Conservation (phyloP, 2,329 filamentous ascomycete species). For the Thelonectria discophora region DNA sequence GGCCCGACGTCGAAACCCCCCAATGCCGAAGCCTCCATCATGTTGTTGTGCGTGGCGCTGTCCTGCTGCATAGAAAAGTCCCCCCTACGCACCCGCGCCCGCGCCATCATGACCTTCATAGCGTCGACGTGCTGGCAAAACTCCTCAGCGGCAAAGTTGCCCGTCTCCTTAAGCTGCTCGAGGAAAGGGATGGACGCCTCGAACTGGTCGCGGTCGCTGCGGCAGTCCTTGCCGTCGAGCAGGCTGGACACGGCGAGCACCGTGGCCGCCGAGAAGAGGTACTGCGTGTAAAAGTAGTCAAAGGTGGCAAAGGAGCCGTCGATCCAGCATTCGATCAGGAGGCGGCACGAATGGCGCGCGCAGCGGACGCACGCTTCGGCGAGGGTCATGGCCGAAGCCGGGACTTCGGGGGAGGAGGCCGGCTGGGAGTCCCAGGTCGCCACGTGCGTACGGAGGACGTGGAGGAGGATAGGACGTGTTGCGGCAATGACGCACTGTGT, state of each 20-base stretch:
- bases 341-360: conserved; percentile 53
- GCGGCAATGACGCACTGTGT: conserved; percentile 46
- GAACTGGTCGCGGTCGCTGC: conserved; percentile 52
- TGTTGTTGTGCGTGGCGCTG: too few relatives aligned
- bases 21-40: conserved; percentile 24
- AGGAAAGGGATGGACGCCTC: conserved; percentile 51
- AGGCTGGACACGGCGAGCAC: conserved; percentile 56
- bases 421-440: conserved; percentile 38
- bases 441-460: conserved; percentile 45
- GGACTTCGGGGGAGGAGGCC: conserved; percentile 37
- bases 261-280: conserved; percentile 56
- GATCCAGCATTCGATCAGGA: conserved; percentile 56
- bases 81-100: conserved; percentile 28
- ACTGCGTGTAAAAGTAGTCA: conserved; percentile 57
- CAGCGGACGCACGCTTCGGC: conserved; percentile 56
- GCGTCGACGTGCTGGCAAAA: conserved; percentile 53
- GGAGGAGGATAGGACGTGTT: conserved; percentile 47
- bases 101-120: conserved; percentile 43
- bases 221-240: conserved; percentile 42
- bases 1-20: conserved; percentile 30
- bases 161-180: conserved; percentile 49
- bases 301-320: conserved; percentile 57
- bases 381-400: conserved; percentile 48
- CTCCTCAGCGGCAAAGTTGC: conserved; percentile 53
- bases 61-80: conserved; percentile 20